These are phyloP conservation scores for Penicillium verrucosum DNA, from an alignment of 2,329 filamentous ascomycete genomes.

Conservation along the genomic window DNA sequence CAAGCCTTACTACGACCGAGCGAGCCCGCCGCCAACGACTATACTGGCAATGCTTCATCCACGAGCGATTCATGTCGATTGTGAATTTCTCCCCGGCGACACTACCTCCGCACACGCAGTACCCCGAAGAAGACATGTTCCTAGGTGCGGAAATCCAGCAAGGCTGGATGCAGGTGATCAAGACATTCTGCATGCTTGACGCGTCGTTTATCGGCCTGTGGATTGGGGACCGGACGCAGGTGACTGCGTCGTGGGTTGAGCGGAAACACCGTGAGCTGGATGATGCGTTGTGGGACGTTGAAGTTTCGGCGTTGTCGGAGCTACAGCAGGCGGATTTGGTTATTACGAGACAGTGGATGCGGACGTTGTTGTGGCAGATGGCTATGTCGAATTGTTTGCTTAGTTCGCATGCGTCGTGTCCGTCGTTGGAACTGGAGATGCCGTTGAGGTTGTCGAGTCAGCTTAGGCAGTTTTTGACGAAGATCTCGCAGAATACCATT, in stretches of 20 bases:
- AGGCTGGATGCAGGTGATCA: constrained; percentile 46
- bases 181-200: constrained; percentile 46
- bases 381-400: constrained; percentile 49
- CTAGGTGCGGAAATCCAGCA: constrained; percentile 39
- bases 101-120: constrained; percentile 37
- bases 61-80: constrained; percentile 56
- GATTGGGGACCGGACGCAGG: constrained; percentile 38
- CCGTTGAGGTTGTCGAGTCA: constrained; percentile 46
- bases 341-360: constrained; percentile 50
- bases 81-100: constrained; percentile 48
- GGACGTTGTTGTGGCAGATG: constrained; percentile 50
- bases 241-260: constrained; percentile 46
- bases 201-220: constrained; percentile 45
- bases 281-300: constrained; percentile 36
- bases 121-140: constrained; percentile 39
- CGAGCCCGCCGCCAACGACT: constrained; percentile 47
- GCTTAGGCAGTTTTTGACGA: constrained; percentile 42
- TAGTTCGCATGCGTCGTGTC: constrained; percentile 27
- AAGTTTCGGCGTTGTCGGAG: constrained; percentile 39
- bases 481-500: constrained; percentile 47
- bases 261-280: constrained; percentile 46
- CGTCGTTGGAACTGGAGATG: constrained; percentile 43
- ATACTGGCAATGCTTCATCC: constrained; percentile 57
- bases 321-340: constrained; percentile 51
- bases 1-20: constrained; percentile 34